A percentile compares a stretch with the other conserved stretches of the same genome.
Evolutionary conservation across 164 flowering plant genomes (phyloP).

Genomic region (Dillenia turbinata): DNA sequence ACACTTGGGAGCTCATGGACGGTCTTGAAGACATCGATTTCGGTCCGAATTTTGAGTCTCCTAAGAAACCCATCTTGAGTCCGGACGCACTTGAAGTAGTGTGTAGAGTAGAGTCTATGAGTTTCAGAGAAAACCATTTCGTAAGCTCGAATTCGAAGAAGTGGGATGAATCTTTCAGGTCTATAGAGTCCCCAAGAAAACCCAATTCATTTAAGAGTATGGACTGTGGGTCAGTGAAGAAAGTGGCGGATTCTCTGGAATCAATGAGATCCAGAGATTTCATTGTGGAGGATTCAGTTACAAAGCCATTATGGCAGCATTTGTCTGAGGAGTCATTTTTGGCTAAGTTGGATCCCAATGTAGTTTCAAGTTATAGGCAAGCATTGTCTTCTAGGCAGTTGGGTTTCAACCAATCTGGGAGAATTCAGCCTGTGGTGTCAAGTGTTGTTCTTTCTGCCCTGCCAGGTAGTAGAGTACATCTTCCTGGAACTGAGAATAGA

Average conservation of each 20-base stretch:
- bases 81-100: too few relatives aligned
- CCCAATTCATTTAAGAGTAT: slow-evolving; percentile 1
- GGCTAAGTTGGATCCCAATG: slow-evolving; percentile 66
- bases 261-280: not conserved
- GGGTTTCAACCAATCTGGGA: slow-evolving; percentile 15
- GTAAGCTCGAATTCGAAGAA: not conserved
- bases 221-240: slow-evolving; percentile 13
- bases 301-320: slow-evolving; percentile 80
- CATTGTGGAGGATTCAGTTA: slow-evolving; percentile 1
- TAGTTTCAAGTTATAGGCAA: slow-evolving; percentile 43
- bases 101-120: too few relatives aligned
- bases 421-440: slow-evolving; percentile 15
- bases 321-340: slow-evolving; percentile 71
- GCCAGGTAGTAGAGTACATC: slow-evolving; percentile 6
- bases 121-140: slow-evolving; percentile 3
- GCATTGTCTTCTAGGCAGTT: slow-evolving; percentile 42
- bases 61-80: too few relatives aligned
- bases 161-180: too few relatives aligned
- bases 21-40: slow-evolving; percentile 55
- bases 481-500: slow-evolving; percentile 38
- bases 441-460: slow-evolving; percentile 16
- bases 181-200: slow-evolving; percentile 14
- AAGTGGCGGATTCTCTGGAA: slow-evolving; percentile 9
- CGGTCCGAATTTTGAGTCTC: not conserved
- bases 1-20: slow-evolving; percentile 90